Evolutionary conservation across 805 yeast genomes (phyloP).

Genomic region (Kodamaea nitidulidarum): DNA sequence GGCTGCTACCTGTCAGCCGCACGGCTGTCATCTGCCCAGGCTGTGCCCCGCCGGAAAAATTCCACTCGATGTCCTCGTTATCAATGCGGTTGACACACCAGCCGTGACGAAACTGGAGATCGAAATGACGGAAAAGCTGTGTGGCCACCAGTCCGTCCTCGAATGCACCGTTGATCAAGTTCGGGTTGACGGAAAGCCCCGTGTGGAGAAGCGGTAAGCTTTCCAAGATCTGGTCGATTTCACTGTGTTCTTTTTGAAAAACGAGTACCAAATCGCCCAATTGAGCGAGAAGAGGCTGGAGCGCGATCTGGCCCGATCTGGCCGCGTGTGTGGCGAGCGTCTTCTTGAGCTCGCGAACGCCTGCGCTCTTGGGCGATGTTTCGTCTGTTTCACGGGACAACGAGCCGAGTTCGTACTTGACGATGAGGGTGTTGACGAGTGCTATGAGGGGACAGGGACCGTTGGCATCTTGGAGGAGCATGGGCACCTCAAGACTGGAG

Average conservation of each 20-base stretch:
- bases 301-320: slow-evolving; percentile 13
- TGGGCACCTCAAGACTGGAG: slow-evolving; percentile 42
- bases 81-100: slow-evolving; percentile 59
- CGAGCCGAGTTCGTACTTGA: slow-evolving; percentile 38
- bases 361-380: slow-evolving; percentile 10
- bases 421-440: slow-evolving; percentile 61
- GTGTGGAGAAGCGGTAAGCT: slow-evolving; percentile 60
- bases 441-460: slow-evolving; percentile 91
- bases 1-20: slow-evolving; percentile 3
- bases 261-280: slow-evolving; percentile 45
- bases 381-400: slow-evolving; percentile 12
- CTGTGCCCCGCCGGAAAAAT: slow-evolving; percentile 8
- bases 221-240: slow-evolving; percentile 42
- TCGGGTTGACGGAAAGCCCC: slow-evolving; percentile 72
- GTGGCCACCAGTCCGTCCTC: slow-evolving; percentile 46
- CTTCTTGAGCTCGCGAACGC: slow-evolving; percentile 16
- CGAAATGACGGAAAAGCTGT: slow-evolving; percentile 55
- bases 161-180: slow-evolving; percentile 52
- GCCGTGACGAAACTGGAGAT: slow-evolving; percentile 70
- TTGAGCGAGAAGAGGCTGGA: slow-evolving; percentile 43
- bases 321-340: slow-evolving; percentile 12
- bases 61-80: slow-evolving; percentile 13
- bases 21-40: background rate
- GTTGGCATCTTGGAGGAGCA: slow-evolving; percentile 71
- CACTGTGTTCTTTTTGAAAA: slow-evolving; percentile 24